Conservation (phyloP, 108 stramenopile genomes). For the Schizochytrium sp. region DNA sequence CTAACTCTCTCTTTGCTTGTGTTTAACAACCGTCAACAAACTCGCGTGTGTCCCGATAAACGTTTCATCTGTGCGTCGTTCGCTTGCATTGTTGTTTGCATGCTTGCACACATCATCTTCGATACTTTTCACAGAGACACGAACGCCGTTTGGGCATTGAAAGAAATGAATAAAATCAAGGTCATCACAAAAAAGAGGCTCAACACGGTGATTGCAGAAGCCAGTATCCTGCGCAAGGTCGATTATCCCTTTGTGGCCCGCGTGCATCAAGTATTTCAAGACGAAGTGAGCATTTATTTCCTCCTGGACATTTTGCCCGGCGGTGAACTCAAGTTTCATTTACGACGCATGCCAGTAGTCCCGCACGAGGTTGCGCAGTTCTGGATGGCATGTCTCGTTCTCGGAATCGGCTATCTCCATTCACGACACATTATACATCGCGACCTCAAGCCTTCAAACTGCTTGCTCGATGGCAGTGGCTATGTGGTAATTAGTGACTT, state of each 20-base stretch:
- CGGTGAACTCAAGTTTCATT: background rate
- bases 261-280: background rate
- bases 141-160: background rate
- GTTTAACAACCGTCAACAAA: too few species aligned
- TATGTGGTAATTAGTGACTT: conserved; percentile 42
- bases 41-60: too few species aligned
- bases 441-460: conserved; percentile 47
- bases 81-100: background rate
- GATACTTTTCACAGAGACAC: background rate
- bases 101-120: background rate
- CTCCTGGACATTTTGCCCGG: background rate
- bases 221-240: background rate
- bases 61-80: too few species aligned
- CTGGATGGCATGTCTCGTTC: conserved; percentile 16
- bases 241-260: background rate
- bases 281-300: background rate
- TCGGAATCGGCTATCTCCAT: conserved; percentile 38
- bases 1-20: too few species aligned
- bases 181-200: background rate
- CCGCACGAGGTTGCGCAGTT: background rate
- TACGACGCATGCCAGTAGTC: background rate
- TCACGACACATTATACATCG: conserved; percentile 39
- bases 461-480: conserved; percentile 29
- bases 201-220: background rate
- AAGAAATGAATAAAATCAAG: background rate